Evolutionary conservation across 2,329 filamentous ascomycete species (phyloP).

Genomic region (Helotiales sp.): DNA sequence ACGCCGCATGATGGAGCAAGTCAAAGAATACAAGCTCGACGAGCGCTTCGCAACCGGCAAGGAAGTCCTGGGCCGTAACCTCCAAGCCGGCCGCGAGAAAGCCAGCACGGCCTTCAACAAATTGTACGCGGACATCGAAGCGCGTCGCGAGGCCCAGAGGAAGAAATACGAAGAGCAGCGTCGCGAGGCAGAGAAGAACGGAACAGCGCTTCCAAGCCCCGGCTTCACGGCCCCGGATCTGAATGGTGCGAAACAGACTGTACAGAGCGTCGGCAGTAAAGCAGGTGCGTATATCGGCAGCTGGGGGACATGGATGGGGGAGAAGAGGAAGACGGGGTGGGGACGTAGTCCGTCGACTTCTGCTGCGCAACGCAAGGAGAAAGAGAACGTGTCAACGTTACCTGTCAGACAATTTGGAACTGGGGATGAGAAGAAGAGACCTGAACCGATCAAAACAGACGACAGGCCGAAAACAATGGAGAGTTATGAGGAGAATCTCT

Average conservation of each 20-base stretch:
- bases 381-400: slow-evolving; percentile 27
- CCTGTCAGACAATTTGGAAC: not conserved
- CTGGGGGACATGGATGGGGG: slow-evolving; percentile 73
- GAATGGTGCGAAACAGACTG: slow-evolving; percentile 52
- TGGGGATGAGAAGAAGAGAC: slow-evolving; percentile 22
- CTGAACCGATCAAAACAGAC: slow-evolving; percentile 28
- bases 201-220: slow-evolving; percentile 27
- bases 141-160: slow-evolving; percentile 74
- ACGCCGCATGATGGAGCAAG: slow-evolving; percentile 84
- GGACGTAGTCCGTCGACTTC: slow-evolving; percentile 29
- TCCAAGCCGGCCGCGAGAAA: slow-evolving; percentile 88
- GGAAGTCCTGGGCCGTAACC: slow-evolving; percentile 84
- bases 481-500: slow-evolving; percentile 42
- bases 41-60: slow-evolving; percentile 83
- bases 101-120: slow-evolving; percentile 86
- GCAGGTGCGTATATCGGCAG: slow-evolving; percentile 70
- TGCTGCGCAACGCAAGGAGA: slow-evolving; percentile 26
- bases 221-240: slow-evolving; percentile 43
- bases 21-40: slow-evolving; percentile 91
- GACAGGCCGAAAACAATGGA: slow-evolving; percentile 36
- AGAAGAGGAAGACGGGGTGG: slow-evolving; percentile 67
- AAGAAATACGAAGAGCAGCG: slow-evolving; percentile 63
- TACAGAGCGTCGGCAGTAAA: slow-evolving; percentile 57
- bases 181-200: slow-evolving; percentile 39
- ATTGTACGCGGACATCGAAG: slow-evolving; percentile 89